phyloP scores from a whole-genome alignment of 805 yeast genomes.

The Candida schatavii region DNA sequence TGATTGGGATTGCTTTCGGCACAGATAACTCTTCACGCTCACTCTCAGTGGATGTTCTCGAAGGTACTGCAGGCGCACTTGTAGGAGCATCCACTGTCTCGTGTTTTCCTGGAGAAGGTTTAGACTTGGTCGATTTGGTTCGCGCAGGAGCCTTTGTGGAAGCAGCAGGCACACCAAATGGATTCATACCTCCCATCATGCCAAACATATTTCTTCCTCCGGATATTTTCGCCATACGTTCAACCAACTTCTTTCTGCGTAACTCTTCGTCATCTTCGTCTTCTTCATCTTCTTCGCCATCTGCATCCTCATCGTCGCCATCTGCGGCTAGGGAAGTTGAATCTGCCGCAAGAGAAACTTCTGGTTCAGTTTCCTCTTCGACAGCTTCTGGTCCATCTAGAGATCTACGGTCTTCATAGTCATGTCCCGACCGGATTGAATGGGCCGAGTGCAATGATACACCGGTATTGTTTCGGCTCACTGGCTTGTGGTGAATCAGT shows the following conservation, averaged over 20 bases:
- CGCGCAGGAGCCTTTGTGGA: constrained; percentile 5
- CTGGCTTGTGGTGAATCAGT: neutral
- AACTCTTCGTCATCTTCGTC: constrained; percentile 76
- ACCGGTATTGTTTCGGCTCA: neutral
- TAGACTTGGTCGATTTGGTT: constrained; percentile 8
- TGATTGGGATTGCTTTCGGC: constrained; percentile 44
- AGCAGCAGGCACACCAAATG: constrained; percentile 25
- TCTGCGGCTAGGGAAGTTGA: too few relatives aligned
- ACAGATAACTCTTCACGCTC: constrained; percentile 7
- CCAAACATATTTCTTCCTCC: constrained; percentile 83
- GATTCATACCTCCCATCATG: constrained; percentile 56
- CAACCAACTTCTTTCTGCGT: constrained; percentile 73
- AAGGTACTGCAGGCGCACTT: constrained; percentile 9
- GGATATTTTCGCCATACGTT: constrained; percentile 93
- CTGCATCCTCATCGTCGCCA: constrained; percentile 48
- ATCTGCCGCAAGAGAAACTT: constrained; percentile 14
- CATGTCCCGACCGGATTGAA: neutral
- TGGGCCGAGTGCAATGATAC: neutral
- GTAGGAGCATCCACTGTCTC: constrained; percentile 17
- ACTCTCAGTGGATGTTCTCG: constrained; percentile 7
- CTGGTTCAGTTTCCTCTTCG: constrained; percentile 2
- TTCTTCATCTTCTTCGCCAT: constrained; percentile 51
- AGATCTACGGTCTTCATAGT: neutral
- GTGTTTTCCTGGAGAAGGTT: constrained; percentile 19
- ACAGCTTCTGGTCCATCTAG: neutral